Base-by-base conservation (phyloP, 139 green algal genomes). In the Pseudopediastrum boryanum region DNA sequence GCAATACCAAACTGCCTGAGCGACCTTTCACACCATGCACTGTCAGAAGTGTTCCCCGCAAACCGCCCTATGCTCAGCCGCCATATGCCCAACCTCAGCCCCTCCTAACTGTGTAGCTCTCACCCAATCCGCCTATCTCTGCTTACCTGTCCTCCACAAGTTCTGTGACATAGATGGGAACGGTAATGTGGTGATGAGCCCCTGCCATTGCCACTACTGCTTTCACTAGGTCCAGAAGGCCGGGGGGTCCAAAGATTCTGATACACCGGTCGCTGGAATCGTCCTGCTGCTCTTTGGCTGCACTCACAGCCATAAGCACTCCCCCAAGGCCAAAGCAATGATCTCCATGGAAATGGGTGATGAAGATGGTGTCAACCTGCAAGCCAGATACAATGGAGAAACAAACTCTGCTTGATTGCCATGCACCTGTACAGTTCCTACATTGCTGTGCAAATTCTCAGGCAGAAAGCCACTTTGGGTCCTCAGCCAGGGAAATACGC, bases 261-360 rank as follows among this genome's bases (percentile, higher is more conserved):
- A n/a, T n/a, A n/a, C n/a, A 27, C 48, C 16, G 48, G 48, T 19
- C 16, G 16, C 48, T 19, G 16, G 48, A 16, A 19, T 51, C 64
- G 31, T 61, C 46, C 42, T 68, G 66, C 48, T 52, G 46, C 61
- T 75, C 54, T 77, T 79, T 36, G 58, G 9, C 33, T 52, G 43
- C 46, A n/a, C 66, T 23, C 43, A n/a, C 36, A 25, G 39, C 73
- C 10, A 84, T 76, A 13, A 80, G 42, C 52, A 95, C 27, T 29
- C 88, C 90, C 0, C 86, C 81, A 31, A 98, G 79, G 12, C 96
- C 96, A 74, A 98, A 99, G 87, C 92, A 95, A 86, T 99, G 96
- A 87, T 99, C 96, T 23, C 96, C 96, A 82, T 99, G 96, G 54
- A 98, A 71, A 90, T 99, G 96, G 4, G 95, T 98, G 69, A 99